phyloP scores from a whole-genome alignment of 2,329 filamentous ascomycete genomes.

The Boeremia lycopersici region DNA sequence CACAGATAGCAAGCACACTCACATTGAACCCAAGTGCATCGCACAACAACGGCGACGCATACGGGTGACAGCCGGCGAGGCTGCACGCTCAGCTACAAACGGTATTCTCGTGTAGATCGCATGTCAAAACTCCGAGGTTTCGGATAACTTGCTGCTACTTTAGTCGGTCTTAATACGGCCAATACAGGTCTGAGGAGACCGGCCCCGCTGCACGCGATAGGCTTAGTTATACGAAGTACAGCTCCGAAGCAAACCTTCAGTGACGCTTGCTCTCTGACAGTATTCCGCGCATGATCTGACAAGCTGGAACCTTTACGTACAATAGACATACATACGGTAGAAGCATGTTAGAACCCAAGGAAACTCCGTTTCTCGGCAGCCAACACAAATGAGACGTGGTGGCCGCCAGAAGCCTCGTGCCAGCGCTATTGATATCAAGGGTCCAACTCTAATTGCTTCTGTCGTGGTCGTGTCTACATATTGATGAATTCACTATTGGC shows the following conservation, averaged over 20 bases:
- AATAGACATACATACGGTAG: background rate
- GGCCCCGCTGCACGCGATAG: background rate
- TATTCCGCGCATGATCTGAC: conserved; percentile 6
- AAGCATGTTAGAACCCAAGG: conserved; percentile 1
- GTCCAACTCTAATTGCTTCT: background rate
- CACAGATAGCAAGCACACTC: background rate
- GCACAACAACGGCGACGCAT: background rate
- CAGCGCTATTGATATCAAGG: background rate
- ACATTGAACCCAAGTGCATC: background rate
- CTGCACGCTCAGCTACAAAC: background rate
- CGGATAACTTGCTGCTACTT: conserved; percentile 14
- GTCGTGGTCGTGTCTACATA: background rate
- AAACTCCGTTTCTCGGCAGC: background rate
- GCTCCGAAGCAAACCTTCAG: conserved; percentile 7
- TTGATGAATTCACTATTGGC: background rate
- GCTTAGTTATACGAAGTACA: background rate
- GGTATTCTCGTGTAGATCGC: background rate
- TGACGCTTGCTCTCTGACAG: conserved; percentile 4
- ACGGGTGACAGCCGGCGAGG: background rate
- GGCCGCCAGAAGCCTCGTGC: background rate
- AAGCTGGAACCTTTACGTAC: conserved; percentile 1
- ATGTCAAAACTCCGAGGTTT: conserved; percentile 9
- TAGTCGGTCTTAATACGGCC: conserved; percentile 9
- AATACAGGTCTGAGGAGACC: conserved; percentile 6
- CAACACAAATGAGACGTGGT: background rate